phyloP scores from a whole-genome alignment of 352 stramenopile genomes.

The Phytophthora cajani region DNA sequence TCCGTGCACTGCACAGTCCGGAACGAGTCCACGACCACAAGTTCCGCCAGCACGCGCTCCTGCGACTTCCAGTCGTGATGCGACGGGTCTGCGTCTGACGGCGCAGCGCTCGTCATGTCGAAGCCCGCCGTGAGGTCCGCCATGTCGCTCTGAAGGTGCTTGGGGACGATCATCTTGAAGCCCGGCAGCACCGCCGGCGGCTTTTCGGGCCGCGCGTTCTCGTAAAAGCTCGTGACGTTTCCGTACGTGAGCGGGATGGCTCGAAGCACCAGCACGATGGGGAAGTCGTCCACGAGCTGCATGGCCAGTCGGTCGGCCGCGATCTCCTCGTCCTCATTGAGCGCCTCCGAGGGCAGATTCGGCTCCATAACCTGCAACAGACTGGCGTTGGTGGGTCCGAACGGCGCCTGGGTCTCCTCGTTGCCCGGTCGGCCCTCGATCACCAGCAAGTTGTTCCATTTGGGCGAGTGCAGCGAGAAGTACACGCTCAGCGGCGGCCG shows the following conservation, averaged over 20 bases:
- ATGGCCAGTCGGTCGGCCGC: conserved; percentile 71
- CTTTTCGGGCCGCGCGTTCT: conserved; percentile 40
- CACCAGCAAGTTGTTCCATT: conserved; percentile 80
- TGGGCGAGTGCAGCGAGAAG: conserved; percentile 82
- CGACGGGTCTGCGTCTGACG: conserved; percentile 13
- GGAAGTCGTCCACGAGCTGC: conserved; percentile 62
- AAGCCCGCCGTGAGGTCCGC: conserved; percentile 22
- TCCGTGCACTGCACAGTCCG: conserved; percentile 69
- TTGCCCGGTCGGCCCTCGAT: conserved; percentile 49
- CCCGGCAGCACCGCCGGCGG: conserved; percentile 63
- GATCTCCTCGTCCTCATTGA: conserved; percentile 77
- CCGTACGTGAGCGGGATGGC: conserved; percentile 68
- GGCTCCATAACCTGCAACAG: conserved; percentile 61
- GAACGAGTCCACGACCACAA: conserved; percentile 66
- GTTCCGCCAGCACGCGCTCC: conserved; percentile 57
- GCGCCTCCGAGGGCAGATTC: conserved; percentile 21
- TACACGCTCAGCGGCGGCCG: conserved; percentile 72
- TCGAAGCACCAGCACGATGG: conserved; percentile 79
- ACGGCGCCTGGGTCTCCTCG: conserved; percentile 57
- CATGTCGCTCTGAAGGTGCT: conserved; percentile 45
- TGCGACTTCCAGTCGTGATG: conserved; percentile 63
- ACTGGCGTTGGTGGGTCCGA: conserved; percentile 48
- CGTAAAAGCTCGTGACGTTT: conserved; percentile 83
- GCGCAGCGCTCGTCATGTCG: conserved; percentile 20
- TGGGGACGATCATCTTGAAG: conserved; percentile 83